Conservation (phyloP, 2,329 filamentous ascomycete genomes). For the Pezicula carpinea region DNA sequence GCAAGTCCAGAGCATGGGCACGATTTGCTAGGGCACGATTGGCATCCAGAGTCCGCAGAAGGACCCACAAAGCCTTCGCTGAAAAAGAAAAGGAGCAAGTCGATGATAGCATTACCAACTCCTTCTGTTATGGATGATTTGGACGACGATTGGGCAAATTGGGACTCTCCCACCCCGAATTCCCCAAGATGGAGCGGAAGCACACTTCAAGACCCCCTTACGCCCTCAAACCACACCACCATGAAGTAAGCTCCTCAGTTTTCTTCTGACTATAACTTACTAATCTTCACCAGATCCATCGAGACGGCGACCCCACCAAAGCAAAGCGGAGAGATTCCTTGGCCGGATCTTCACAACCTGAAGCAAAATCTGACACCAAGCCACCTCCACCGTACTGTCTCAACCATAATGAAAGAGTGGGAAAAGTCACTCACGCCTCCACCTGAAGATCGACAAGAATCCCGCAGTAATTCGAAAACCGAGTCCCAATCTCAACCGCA, state of each 20-base stretch:
- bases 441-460: constrained; percentile 15
- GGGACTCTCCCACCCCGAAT: constrained; percentile 52
- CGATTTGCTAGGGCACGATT: background rate
- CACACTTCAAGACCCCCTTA: constrained; percentile 23
- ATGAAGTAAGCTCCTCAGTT: constrained; percentile 20
- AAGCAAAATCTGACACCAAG: constrained; percentile 55
- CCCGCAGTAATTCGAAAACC: constrained; percentile 11
- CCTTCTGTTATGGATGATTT: constrained; percentile 32
- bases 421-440: constrained; percentile 69
- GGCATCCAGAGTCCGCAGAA: background rate
- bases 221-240: constrained; percentile 20
- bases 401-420: constrained; percentile 85
- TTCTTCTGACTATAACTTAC: constrained; percentile 5
- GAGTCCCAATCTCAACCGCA: constrained; percentile 32
- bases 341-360: constrained; percentile 42
- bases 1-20: constrained; percentile 17
- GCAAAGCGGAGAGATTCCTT: constrained; percentile 31
- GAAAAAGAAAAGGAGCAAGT: constrained; percentile 14
- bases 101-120: constrained; percentile 19
- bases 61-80: constrained; percentile 11
- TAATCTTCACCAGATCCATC: constrained; percentile 16
- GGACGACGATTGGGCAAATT: constrained; percentile 61
- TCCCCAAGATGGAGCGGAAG: constrained; percentile 60
- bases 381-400: constrained; percentile 78
- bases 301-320: constrained; percentile 18